Conservation (phyloP, 1,284 basidiomycete genomes). For the Pseudozyma sp. region DNA sequence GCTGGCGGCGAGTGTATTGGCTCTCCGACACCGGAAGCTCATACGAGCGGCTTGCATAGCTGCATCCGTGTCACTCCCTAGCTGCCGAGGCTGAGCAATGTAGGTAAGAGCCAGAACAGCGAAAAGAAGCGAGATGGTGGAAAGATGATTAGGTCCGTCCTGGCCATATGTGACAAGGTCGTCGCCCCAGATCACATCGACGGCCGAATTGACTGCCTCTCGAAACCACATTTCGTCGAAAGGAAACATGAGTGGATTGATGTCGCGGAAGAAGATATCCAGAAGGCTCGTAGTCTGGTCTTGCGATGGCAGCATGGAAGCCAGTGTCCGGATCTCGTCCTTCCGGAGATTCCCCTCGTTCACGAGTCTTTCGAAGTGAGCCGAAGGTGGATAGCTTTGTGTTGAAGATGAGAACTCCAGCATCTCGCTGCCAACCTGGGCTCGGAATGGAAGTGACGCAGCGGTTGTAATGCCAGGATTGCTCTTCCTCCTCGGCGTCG, state of each 20-base stretch:
- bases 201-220: slow-evolving; percentile 20
- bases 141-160: slow-evolving; percentile 25
- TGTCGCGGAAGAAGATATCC: slow-evolving; percentile 35
- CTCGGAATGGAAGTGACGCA: slow-evolving; percentile 25
- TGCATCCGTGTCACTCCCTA: slow-evolving; percentile 13
- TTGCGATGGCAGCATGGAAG: slow-evolving; percentile 15
- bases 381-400: slow-evolving; percentile 26
- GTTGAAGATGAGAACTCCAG: slow-evolving; percentile 29
- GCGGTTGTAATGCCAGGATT: slow-evolving; percentile 24
- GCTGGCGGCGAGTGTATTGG: slow-evolving; percentile 14
- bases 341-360: slow-evolving; percentile 10
- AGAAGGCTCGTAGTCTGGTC: slow-evolving; percentile 10
- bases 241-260: slow-evolving; percentile 36
- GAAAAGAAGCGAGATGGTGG: slow-evolving; percentile 17
- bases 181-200: slow-evolving; percentile 24
- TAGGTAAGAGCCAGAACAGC: slow-evolving; percentile 17
- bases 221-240: slow-evolving; percentile 40
- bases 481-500: slow-evolving; percentile 17
- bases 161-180: slow-evolving; percentile 6
- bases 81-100: slow-evolving; percentile 7
- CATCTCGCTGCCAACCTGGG: slow-evolving; percentile 20
- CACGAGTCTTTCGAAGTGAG: slow-evolving; percentile 29
- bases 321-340: slow-evolving; percentile 12
- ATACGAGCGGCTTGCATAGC: slow-evolving; percentile 13
- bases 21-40: slow-evolving; percentile 8